Evolutionary conservation across 2,329 filamentous ascomycete species (phyloP).

Genomic region (Pseudofabraea citricarpa): DNA sequence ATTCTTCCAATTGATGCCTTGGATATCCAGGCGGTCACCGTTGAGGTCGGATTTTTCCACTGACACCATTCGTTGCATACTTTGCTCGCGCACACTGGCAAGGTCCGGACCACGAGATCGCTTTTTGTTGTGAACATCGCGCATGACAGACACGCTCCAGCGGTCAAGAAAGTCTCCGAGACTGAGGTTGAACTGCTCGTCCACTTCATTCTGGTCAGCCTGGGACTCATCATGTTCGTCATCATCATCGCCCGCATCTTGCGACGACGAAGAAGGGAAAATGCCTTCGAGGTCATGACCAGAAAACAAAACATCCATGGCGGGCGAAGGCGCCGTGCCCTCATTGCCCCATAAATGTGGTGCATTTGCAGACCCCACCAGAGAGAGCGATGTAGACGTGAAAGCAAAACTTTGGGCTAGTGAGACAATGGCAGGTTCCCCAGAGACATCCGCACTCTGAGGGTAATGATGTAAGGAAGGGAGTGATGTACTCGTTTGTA

Average conservation of each 20-base stretch:
- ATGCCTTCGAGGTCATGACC: constrained; percentile 5
- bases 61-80: constrained; percentile 14
- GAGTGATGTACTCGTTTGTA: constrained; percentile 24
- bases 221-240: constrained; percentile 14
- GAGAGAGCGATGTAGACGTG: background rate
- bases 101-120: constrained; percentile 14
- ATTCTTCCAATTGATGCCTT: constrained; percentile 53
- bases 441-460: constrained; percentile 1
- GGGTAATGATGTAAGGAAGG: constrained; percentile 14
- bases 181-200: constrained; percentile 39
- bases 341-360: constrained; percentile 4
- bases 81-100: constrained; percentile 12
- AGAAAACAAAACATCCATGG: constrained; percentile 5
- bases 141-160: constrained; percentile 32
- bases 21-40: constrained; percentile 53
- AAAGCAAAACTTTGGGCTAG: constrained; percentile 6
- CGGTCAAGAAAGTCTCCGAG: constrained; percentile 44
- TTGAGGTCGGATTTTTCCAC: constrained; percentile 41
- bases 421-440: constrained; percentile 5
- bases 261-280: constrained; percentile 4
- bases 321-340: constrained; percentile 5
- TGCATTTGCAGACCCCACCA: constrained; percentile 2
- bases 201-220: constrained; percentile 26
- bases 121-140: constrained; percentile 6
- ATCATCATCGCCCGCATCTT: constrained; percentile 8